Percentiles rank a stretch among this genome's conserved stretches.
These are phyloP conservation scores for Rhizopogon vesiculosus DNA, from an alignment of 768 basidiomycete species.

Conservation along the genomic window DNA sequence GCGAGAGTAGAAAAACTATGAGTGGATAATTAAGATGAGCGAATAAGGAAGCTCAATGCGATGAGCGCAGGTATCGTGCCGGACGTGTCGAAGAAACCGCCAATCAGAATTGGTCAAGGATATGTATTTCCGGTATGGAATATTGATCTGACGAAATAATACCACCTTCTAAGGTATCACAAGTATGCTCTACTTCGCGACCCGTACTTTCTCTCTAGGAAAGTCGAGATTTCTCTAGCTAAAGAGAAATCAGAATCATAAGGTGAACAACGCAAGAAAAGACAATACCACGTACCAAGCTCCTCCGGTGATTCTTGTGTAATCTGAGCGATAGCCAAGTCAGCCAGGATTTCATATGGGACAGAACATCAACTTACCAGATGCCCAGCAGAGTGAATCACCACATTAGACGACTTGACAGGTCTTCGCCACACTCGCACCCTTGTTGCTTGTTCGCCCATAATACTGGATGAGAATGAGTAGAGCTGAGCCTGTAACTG, in stretches of 20 bases:
- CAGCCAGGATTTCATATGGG: background rate
- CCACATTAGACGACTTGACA: constrained; percentile 20
- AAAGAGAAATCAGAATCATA: background rate
- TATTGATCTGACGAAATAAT: no score
- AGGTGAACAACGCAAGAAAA: background rate
- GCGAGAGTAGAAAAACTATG: no score
- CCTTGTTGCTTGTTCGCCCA: constrained; percentile 5
- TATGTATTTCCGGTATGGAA: no score
- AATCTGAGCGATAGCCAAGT: constrained; percentile 11
- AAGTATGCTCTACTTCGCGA: no score
- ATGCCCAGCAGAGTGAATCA: constrained; percentile 23
- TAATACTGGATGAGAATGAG: constrained; percentile 9
- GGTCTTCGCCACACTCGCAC: constrained; percentile 26
- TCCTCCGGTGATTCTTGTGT: constrained; percentile 24
- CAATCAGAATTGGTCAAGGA: no score
- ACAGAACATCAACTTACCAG: constrained; percentile 14
- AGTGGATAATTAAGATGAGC: no score
- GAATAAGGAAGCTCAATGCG: no score
- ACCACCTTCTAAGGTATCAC: no score
- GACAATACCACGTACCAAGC: constrained; percentile 16
- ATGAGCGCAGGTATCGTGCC: no score
- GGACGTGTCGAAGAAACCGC: no score
- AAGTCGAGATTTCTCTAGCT: no score
- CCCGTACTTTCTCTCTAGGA: no score
- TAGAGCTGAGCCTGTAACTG: background rate